Conservation (phyloP, 2,329 filamentous ascomycete species). For the Aspergillus candidus region DNA sequence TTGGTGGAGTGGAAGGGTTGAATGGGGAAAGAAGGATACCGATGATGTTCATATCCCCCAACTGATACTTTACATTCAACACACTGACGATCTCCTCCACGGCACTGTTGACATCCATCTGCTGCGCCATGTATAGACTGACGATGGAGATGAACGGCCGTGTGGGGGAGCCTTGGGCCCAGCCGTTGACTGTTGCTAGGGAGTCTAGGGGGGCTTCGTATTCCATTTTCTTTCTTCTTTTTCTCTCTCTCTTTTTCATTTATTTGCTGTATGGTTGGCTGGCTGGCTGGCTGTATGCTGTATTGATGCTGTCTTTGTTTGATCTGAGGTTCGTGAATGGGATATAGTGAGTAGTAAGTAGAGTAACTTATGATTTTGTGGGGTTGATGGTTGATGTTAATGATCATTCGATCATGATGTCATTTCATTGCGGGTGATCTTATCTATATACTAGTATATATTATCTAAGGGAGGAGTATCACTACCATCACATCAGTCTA, state of each 20-base stretch:
- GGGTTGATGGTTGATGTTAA: too few relatives aligned
- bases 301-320: too few relatives aligned
- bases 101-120: slow-evolving; percentile 2
- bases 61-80: slow-evolving; percentile 5
- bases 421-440: too few relatives aligned
- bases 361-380: too few relatives aligned
- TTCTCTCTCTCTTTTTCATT: not conserved
- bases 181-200: slow-evolving; percentile 5
- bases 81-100: slow-evolving; percentile 7
- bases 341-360: too few relatives aligned
- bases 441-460: too few relatives aligned
- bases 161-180: slow-evolving; percentile 9
- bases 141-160: slow-evolving; percentile 10
- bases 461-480: too few relatives aligned
- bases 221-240: slow-evolving; percentile 1
- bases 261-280: not conserved
- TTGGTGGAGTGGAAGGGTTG: too few relatives aligned
- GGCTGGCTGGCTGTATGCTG: too few relatives aligned
- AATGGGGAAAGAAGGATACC: not conserved
- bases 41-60: not conserved
- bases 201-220: slow-evolving; percentile 3
- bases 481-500: too few relatives aligned
- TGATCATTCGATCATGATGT: too few relatives aligned
- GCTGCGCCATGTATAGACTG: slow-evolving; percentile 5
- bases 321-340: too few relatives aligned